phyloP scores from a whole-genome alignment of 148 eudicot genomes.

The Oxyria digyna region DNA sequence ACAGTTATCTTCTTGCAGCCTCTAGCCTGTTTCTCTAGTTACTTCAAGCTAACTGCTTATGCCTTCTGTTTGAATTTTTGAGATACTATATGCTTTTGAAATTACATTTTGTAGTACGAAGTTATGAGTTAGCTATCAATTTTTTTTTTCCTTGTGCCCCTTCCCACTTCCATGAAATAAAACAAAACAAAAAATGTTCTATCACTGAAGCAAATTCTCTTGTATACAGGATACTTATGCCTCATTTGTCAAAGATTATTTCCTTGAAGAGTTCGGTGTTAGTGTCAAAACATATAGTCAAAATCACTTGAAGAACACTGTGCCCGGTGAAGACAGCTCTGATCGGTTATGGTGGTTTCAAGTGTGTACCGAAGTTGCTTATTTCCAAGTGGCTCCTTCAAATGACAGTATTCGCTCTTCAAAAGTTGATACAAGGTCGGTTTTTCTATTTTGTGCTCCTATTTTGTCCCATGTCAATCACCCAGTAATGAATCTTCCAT shows the following conservation, averaged over 20 bases:
- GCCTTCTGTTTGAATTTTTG: neutral
- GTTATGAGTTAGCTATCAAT: neutral
- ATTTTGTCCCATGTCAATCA: neutral
- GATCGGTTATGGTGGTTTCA: conserved; percentile 99
- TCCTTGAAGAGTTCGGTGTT: conserved; percentile 41
- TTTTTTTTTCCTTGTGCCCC: neutral
- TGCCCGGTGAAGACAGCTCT: conserved; percentile 25
- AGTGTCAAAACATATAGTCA: conserved; percentile 60
- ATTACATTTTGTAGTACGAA: neutral
- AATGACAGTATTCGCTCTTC: conserved; percentile 90
- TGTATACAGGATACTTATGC: conserved; percentile 78
- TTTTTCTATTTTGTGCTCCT: conserved; percentile 6
- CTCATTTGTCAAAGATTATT: conserved; percentile 56
- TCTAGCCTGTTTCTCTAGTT: neutral
- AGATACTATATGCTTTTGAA: neutral
- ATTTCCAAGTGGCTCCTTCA: conserved; percentile 90
- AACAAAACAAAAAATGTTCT: neutral
- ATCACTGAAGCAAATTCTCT: neutral
- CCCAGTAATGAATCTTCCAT: neutral
- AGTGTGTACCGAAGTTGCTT: conserved; percentile 98
- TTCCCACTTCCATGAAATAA: too few relatives aligned
- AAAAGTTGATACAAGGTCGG: conserved; percentile 60
- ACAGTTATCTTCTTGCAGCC: neutral
- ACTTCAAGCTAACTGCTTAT: neutral
- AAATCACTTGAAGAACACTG: conserved; percentile 48